These are phyloP conservation scores for Truncatella angustata DNA, from an alignment of 2,329 filamentous ascomycete genomes.

Conservation along the genomic window DNA sequence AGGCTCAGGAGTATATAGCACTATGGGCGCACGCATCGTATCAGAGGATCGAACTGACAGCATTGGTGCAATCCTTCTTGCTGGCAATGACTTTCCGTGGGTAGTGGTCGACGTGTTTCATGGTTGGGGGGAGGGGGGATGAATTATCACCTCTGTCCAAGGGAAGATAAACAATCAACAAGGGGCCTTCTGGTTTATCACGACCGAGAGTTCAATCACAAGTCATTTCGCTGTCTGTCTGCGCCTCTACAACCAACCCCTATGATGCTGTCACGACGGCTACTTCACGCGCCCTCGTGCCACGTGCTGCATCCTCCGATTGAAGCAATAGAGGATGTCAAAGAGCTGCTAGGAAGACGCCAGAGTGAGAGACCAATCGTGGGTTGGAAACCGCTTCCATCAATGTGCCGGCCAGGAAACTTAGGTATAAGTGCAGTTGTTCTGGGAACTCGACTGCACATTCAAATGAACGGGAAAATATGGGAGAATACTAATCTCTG, in stretches of 20 bases:
- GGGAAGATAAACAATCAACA: constrained; percentile 11
- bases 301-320: constrained; percentile 22
- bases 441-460: too few relatives aligned
- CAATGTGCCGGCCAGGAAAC: constrained; percentile 18
- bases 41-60: neutral
- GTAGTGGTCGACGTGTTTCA: neutral
- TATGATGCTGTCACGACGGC: constrained; percentile 8
- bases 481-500: too few relatives aligned
- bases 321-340: constrained; percentile 16
- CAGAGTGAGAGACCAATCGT: constrained; percentile 10
- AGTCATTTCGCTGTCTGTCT: constrained; percentile 20
- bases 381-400: constrained; percentile 15
- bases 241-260: constrained; percentile 16
- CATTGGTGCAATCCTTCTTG: constrained; percentile 12
- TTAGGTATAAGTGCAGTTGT: constrained; percentile 24
- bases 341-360: too few relatives aligned
- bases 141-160: too few relatives aligned
- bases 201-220: constrained; percentile 27
- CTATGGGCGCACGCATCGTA: constrained; percentile 13
- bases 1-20: constrained; percentile 29
- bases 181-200: constrained; percentile 15
- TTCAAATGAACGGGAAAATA: too few relatives aligned
- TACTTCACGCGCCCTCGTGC: constrained; percentile 18
- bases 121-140: too few relatives aligned
- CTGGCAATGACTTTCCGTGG: constrained; percentile 15